These are phyloP conservation scores for Xylaria sp. DNA, from an alignment of 2,329 filamentous ascomycete genomes.

Conservation along the genomic window DNA sequence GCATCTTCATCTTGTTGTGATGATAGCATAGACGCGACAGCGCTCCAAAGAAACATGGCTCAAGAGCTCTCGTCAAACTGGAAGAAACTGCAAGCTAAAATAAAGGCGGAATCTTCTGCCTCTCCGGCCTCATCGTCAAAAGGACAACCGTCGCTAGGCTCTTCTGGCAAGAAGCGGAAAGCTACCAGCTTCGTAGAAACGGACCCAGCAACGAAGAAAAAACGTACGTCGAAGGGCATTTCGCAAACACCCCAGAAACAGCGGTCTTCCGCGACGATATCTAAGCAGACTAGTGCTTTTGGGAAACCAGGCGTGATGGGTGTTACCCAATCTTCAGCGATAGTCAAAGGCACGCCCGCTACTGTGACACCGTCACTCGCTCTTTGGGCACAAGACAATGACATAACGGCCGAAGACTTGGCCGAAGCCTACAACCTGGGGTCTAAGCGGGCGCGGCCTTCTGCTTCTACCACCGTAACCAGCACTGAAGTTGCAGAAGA, in stretches of 20 bases:
- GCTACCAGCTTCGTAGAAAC: constrained; percentile 20
- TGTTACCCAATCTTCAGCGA: constrained; percentile 61
- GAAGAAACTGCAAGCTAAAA: constrained; percentile 77
- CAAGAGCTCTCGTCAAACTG: constrained; percentile 74
- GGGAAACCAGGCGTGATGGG: constrained; percentile 62
- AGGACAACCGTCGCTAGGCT: constrained; percentile 21
- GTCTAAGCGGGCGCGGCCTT: constrained; percentile 51
- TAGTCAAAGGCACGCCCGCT: constrained; percentile 52
- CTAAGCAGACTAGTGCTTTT: constrained; percentile 31
- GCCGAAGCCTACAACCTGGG: constrained; percentile 70
- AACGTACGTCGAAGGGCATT: constrained; percentile 2
- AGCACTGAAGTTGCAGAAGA: constrained; percentile 28
- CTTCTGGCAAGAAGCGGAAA: constrained; percentile 37
- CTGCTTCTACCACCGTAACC: constrained; percentile 9
- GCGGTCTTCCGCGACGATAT: constrained; percentile 22
- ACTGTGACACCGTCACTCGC: constrained; percentile 65
- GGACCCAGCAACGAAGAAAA: constrained; percentile 29
- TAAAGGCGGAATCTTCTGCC: constrained; percentile 59
- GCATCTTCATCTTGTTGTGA: constrained; percentile 2
- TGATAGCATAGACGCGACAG: constrained; percentile 5
- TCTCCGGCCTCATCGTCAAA: constrained; percentile 35
- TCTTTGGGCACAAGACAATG: constrained; percentile 69
- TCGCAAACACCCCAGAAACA: constrained; percentile 17
- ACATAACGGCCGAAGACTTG: constrained; percentile 68
- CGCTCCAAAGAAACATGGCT: constrained; percentile 51